phyloP scores from a whole-genome alignment of 352 stramenopile species.

The Globisporangium echinulatum region DNA sequence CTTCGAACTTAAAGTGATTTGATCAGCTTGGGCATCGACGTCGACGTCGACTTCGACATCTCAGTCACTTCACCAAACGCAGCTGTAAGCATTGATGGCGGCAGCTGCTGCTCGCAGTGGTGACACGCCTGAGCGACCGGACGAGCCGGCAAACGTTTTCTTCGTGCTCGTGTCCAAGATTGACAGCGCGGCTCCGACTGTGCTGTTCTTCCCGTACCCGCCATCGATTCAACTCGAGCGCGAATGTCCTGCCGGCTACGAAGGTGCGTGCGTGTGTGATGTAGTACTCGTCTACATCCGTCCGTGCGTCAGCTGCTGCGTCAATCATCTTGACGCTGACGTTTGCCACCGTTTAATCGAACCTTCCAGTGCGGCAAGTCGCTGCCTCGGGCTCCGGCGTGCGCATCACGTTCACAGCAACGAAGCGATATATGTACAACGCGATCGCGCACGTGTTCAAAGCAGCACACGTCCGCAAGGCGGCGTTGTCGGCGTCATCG shows the following conservation, averaged over 20 bases:
- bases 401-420: slow-evolving; percentile 46
- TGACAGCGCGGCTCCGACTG: slow-evolving; percentile 18
- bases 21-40: no score
- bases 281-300: background rate
- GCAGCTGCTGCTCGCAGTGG: background rate
- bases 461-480: slow-evolving; percentile 15
- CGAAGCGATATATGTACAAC: slow-evolving; percentile 76
- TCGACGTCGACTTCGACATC: no score
- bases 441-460: slow-evolving; percentile 58
- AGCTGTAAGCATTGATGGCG: background rate
- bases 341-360: background rate
- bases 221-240: slow-evolving; percentile 30
- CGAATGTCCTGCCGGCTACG: slow-evolving; percentile 43
- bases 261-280: slow-evolving; percentile 22
- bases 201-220: slow-evolving; percentile 68
- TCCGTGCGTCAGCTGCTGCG: no score
- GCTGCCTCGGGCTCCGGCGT: slow-evolving; percentile 14
- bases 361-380: slow-evolving; percentile 27
- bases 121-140: slow-evolving; percentile 5
- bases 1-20: no score
- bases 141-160: slow-evolving; percentile 20
- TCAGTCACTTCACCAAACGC: no score
- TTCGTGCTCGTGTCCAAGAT: slow-evolving; percentile 53
- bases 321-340: no score
- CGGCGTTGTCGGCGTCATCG: background rate